phyloP scores from a whole-genome alignment of 2,329 filamentous ascomycete species.

The Hymenoscyphus occultus region DNA sequence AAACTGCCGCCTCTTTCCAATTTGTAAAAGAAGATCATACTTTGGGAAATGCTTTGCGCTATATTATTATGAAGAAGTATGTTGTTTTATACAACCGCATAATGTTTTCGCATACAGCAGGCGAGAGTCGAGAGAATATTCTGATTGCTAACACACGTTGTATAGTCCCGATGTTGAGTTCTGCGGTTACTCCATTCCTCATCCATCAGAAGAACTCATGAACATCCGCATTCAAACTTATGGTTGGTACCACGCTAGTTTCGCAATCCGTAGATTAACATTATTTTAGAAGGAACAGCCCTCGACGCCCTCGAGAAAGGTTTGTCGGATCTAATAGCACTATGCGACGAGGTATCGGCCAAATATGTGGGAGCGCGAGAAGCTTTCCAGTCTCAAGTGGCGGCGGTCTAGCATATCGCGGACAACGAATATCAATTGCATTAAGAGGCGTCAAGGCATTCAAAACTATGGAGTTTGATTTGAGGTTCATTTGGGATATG shows the following conservation, averaged over 20 bases:
- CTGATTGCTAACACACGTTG: not conserved
- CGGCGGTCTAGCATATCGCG: not conserved
- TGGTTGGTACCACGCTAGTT: constrained; percentile 54
- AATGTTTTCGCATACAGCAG: not conserved
- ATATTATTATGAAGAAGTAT: constrained; percentile 98
- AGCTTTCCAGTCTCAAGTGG: constrained; percentile 33
- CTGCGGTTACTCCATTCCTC: constrained; percentile 95
- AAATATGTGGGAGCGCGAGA: constrained; percentile 69
- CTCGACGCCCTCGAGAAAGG: constrained; percentile 88
- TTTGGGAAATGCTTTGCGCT: constrained; percentile 87
- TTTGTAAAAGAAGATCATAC: constrained; percentile 94
- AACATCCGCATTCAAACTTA: constrained; percentile 97
- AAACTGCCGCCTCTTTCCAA: constrained; percentile 91
- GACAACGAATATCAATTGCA: constrained; percentile 21
- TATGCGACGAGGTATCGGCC: constrained; percentile 91
- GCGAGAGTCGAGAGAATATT: not conserved
- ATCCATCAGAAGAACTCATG: constrained; percentile 95
- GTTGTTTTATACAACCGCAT: constrained; percentile 28
- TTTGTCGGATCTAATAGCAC: constrained; percentile 79
- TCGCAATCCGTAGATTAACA: constrained; percentile 16
- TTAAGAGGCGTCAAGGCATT: constrained; percentile 32
- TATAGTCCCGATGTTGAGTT: constrained; percentile 90
- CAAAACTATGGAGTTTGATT: constrained; percentile 22
- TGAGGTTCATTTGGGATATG: constrained; percentile 34
- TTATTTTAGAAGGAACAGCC: constrained; percentile 67